These are phyloP conservation scores for Aspergillus ochraceoroseus DNA, from an alignment of 2,329 filamentous ascomycete genomes.

Conservation along the genomic window DNA sequence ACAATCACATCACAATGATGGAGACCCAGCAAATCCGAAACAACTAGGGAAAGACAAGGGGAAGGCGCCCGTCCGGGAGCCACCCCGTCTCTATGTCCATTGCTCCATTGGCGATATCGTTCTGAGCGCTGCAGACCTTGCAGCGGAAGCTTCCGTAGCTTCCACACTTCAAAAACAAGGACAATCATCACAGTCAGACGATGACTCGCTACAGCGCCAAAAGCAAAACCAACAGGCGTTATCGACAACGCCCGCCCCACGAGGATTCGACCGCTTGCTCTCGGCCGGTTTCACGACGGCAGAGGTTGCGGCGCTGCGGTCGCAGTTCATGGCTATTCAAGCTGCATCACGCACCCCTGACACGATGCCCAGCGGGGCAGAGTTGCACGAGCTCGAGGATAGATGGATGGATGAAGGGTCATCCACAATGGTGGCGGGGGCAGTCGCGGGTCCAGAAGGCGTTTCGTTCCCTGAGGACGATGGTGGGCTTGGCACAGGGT, in stretches of 20 bases:
- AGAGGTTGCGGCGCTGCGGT: conserved; percentile 77
- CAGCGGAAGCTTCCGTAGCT: conserved; percentile 54
- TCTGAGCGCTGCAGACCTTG: conserved; percentile 64
- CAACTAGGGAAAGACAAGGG: conserved; percentile 64
- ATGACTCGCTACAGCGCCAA: conserved; percentile 1
- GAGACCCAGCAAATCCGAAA: conserved; percentile 16
- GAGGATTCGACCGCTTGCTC: conserved; percentile 84
- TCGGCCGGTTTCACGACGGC: conserved; percentile 72
- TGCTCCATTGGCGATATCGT: conserved; percentile 79
- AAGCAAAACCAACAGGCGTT: conserved; percentile 16
- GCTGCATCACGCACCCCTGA: conserved; percentile 78
- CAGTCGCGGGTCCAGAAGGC: conserved; percentile 35
- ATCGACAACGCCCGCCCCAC: conserved; percentile 55
- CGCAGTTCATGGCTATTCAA: conserved; percentile 85
- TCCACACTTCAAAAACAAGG: conserved; percentile 28
- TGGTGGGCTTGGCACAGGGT: conserved; percentile 41
- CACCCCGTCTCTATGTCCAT: conserved; percentile 73
- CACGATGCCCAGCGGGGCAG: conserved; percentile 74
- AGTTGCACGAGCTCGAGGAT: conserved; percentile 76
- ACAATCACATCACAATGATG: conserved; percentile 20
- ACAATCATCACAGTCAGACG: conserved; percentile 12
- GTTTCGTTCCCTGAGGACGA: conserved; percentile 31
- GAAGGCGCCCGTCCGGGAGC: conserved; percentile 56
- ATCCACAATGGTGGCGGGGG: conserved; percentile 45
- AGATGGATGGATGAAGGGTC: conserved; percentile 73